phyloP scores from a whole-genome alignment of 331 rosid species.

The Saraca asoca region DNA sequence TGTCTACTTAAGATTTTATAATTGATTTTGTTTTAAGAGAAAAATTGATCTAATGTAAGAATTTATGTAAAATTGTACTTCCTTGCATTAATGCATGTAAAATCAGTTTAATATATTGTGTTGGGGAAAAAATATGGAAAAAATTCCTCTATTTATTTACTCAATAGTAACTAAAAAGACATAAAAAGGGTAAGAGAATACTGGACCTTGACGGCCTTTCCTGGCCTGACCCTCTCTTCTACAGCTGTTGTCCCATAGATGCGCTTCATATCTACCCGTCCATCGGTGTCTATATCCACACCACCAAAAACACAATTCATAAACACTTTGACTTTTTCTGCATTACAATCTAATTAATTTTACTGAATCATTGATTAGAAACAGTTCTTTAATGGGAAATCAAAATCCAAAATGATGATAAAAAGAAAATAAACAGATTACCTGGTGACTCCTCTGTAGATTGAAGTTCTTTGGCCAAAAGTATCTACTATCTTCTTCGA shows the following conservation, averaged over 20 bases:
- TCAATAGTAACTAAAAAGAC: too few species aligned
- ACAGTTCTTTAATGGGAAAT: not conserved
- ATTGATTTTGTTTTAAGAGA: too few species aligned
- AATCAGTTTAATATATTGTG: too few species aligned
- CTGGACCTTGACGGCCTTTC: conserved; percentile 95
- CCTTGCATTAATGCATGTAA: too few species aligned
- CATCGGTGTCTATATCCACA: conserved; percentile 73
- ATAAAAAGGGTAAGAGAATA: too few species aligned
- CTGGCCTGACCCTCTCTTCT: conserved; percentile 99
- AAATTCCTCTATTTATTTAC: too few species aligned
- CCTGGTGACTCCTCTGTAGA: conserved; percentile 98
- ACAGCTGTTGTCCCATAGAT: conserved; percentile 99
- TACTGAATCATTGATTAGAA: not conserved
- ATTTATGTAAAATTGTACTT: too few species aligned
- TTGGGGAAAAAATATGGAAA: too few species aligned
- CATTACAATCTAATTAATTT: conserved; percentile 18
- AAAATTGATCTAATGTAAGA: too few species aligned
- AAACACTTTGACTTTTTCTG: conserved; percentile 18
- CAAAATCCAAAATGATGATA: too few species aligned
- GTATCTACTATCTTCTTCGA: conserved; percentile 74
- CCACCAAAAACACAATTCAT: not conserved
- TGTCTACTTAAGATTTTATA: too few species aligned
- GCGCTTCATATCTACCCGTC: conserved; percentile 99
- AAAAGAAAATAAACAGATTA: not conserved
- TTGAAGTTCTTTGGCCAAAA: conserved; percentile 94